Conservation (phyloP, 2,329 filamentous ascomycete genomes). For the Penicillium expansum region DNA sequence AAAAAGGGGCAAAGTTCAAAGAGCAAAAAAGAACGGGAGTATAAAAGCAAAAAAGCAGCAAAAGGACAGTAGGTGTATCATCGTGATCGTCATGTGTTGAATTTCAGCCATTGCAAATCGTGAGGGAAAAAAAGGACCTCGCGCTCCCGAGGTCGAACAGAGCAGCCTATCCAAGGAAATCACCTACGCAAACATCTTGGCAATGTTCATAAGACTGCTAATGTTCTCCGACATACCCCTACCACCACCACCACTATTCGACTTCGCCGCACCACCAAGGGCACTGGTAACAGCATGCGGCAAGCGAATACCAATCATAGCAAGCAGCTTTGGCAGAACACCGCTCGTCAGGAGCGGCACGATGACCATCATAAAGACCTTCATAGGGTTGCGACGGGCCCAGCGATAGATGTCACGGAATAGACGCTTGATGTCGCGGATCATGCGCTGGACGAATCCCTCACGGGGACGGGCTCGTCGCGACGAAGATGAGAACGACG, state of each 20-base stretch:
- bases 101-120: not conserved
- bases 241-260: conserved; percentile 19
- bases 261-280: conserved; percentile 29
- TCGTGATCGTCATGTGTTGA: conserved; percentile 22
- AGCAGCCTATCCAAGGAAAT: not conserved
- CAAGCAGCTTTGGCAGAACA: conserved; percentile 72
- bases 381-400: conserved; percentile 77
- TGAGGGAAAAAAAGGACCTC: not conserved
- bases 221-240: conserved; percentile 34
- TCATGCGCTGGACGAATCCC: conserved; percentile 71
- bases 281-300: conserved; percentile 58
- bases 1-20: conserved; percentile 10
- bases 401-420: conserved; percentile 78
- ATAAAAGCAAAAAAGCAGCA: conserved; percentile 5
- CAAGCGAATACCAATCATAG: conserved; percentile 74
- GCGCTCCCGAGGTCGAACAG: not conserved
- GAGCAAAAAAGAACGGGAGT: not conserved
- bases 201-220: conserved; percentile 33
- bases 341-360: conserved; percentile 85
- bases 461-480: conserved; percentile 74
- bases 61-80: conserved; percentile 14
- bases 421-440: conserved; percentile 73
- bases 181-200: conserved; percentile 37
- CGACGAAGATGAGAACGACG: conserved; percentile 66
- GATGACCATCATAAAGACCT: conserved; percentile 82